Evolutionary conservation across 148 eudicot species (phyloP).

Genomic region (Chenopodium berlandieri): DNA sequence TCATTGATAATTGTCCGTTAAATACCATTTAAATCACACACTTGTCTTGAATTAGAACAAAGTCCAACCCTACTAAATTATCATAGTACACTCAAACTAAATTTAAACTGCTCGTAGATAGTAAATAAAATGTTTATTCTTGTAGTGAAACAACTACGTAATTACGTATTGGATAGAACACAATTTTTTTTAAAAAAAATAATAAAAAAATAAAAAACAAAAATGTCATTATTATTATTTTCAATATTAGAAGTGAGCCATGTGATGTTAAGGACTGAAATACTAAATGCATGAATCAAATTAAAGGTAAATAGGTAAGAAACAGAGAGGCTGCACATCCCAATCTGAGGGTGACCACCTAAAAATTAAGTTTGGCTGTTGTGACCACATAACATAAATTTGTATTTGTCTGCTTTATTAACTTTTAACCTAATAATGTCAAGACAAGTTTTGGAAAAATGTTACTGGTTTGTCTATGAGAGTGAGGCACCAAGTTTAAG

Average conservation of each 20-base stretch:
- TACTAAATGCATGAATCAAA: neutral
- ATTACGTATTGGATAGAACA: too few species aligned
- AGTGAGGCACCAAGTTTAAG: neutral
- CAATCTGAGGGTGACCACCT: conserved; percentile 21
- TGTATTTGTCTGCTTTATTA: neutral
- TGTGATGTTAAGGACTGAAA: neutral
- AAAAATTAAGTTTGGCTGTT: neutral
- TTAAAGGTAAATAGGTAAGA: neutral
- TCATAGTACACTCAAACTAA: too few species aligned
- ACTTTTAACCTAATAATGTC: neutral
- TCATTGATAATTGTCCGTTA: too few species aligned
- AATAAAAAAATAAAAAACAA: neutral
- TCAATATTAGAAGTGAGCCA: neutral
- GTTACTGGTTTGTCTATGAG: neutral
- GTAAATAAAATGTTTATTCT: too few species aligned
- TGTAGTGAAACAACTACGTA: too few species aligned
- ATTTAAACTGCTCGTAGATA: too few species aligned
- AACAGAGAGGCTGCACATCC: conserved; percentile 1
- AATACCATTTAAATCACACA: too few species aligned
- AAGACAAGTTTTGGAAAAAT: neutral
- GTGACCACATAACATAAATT: neutral
- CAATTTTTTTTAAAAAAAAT: neutral
- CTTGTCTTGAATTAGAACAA: too few species aligned
- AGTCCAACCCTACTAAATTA: too few species aligned
- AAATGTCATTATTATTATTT: too few species aligned